Conservation (phyloP, 331 rosid genomes). For the Pyracantha coccinea region DNA sequence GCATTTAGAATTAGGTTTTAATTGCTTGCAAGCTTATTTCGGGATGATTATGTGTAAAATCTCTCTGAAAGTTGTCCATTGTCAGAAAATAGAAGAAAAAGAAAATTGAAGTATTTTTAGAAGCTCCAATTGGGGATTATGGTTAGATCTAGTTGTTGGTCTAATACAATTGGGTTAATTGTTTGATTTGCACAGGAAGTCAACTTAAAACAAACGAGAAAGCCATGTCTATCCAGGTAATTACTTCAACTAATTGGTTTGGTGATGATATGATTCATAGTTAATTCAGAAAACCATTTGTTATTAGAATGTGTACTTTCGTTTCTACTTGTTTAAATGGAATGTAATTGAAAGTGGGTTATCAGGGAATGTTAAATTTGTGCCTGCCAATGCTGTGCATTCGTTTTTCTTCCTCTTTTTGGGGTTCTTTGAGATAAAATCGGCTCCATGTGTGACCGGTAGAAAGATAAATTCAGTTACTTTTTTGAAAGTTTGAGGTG, state of each 20-base stretch:
- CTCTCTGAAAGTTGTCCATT: neutral
- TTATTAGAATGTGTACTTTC: neutral
- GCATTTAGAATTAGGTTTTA: neutral
- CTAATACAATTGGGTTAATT: neutral
- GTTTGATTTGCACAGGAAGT: conserved; percentile 50
- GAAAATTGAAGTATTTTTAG: neutral
- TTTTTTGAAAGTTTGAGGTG: neutral
- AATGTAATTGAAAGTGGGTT: neutral
- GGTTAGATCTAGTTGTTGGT: conserved; percentile 25
- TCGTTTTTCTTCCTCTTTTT: neutral
- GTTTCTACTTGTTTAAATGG: neutral
- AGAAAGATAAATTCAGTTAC: neutral
- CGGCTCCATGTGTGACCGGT: neutral
- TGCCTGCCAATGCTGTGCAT: neutral
- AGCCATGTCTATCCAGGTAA: conserved; percentile 85
- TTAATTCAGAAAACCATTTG: neutral
- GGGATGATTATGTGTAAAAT: neutral
- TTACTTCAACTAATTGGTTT: neutral
- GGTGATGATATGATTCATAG: neutral
- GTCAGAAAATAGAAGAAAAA: neutral
- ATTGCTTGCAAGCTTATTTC: neutral
- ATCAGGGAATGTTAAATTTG: neutral
- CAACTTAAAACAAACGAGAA: conserved; percentile 81
- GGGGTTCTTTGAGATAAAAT: neutral
- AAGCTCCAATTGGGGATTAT: neutral